Percentiles rank a stretch among this genome's conserved stretches.
These are phyloP conservation scores for Pseudovirgaria hyperparasitica DNA, from an alignment of 2,329 filamentous ascomycete genomes.

Conservation along the genomic window DNA sequence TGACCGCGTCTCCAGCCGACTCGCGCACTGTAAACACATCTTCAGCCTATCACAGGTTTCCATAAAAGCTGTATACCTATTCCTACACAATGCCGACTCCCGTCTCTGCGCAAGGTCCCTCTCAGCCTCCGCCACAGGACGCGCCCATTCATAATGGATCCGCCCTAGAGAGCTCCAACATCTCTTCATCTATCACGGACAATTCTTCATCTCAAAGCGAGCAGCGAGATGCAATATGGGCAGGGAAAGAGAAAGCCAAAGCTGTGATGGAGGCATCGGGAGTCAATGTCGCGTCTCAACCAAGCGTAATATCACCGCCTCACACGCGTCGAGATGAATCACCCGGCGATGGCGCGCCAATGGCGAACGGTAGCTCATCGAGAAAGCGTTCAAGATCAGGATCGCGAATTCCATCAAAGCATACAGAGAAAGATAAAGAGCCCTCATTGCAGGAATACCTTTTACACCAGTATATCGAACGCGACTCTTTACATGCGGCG, in stretches of 20 bases:
- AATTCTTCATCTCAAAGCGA: constrained; percentile 14
- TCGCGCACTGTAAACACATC: not conserved
- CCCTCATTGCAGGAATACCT: constrained; percentile 31
- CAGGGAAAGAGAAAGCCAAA: constrained; percentile 49
- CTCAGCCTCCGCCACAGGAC: constrained; percentile 13
- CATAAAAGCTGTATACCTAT: no score
- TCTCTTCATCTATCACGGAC: constrained; percentile 14
- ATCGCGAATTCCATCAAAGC: constrained; percentile 35
- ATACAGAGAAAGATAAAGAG: constrained; percentile 17
- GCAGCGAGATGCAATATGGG: constrained; percentile 36
- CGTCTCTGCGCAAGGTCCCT: constrained; percentile 13
- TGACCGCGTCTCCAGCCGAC: constrained; percentile 10
- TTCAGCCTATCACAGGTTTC: no score
- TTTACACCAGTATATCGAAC: constrained; percentile 51
- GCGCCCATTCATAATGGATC: constrained; percentile 18
- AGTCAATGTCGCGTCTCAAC: constrained; percentile 19
- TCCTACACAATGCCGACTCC: constrained; percentile 21
- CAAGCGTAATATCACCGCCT: constrained; percentile 16
- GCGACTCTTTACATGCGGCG: constrained; percentile 47
- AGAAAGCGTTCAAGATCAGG: constrained; percentile 49
- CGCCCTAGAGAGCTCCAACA: constrained; percentile 20
- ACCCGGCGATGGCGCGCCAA: constrained; percentile 27
- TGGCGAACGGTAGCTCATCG: constrained; percentile 33
- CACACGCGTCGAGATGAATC: constrained; percentile 11
- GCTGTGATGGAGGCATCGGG: constrained; percentile 44